A percentile compares a stretch with the other conserved stretches of the same genome.
Evolutionary conservation across 2,329 filamentous ascomycete genomes (phyloP).

Genomic region (Penicillium sp.): DNA sequence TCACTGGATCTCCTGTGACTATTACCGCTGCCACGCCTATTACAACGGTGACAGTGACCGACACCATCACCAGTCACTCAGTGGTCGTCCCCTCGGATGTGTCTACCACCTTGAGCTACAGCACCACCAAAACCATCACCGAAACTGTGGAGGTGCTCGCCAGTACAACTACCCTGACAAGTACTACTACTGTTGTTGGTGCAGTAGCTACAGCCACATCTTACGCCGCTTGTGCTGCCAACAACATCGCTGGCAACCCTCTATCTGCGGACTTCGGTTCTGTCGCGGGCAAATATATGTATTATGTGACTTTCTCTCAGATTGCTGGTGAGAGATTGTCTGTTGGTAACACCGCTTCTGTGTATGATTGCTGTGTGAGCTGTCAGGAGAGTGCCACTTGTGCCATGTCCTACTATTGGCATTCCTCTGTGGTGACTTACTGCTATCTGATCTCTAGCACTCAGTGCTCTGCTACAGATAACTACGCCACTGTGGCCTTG

Average conservation of each 20-base stretch:
- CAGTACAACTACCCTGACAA: constrained; percentile 1
- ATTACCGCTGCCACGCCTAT: not conserved
- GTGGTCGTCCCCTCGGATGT: constrained; percentile 9
- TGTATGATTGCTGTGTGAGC: constrained; percentile 3
- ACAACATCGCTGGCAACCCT: constrained; percentile 7
- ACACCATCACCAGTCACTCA: constrained; percentile 5
- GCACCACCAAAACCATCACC: constrained; percentile 9
- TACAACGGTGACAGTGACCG: constrained; percentile 6
- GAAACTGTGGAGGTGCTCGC: not conserved
- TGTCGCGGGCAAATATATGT: not conserved
- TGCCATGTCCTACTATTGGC: not conserved
- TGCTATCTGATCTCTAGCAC: not conserved
- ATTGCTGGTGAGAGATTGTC: not conserved
- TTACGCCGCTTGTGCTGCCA: constrained; percentile 9
- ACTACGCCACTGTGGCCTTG: not conserved
- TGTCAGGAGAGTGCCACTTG: not conserved
- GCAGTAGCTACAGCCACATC: not conserved
- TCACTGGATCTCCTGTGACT: constrained; percentile 1
- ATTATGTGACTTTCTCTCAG: not conserved
- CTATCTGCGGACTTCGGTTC: constrained; percentile 7
- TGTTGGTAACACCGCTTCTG: not conserved
- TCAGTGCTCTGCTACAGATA: not conserved
- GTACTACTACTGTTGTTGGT: not conserved
- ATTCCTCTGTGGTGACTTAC: not conserved
- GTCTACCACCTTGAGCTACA: constrained; percentile 10